A percentile compares a stretch with the other conserved stretches of the same genome.
Conservation (phyloP, 495 filamentous ascomycete genomes). For the Xylaria palmicola region DNA sequence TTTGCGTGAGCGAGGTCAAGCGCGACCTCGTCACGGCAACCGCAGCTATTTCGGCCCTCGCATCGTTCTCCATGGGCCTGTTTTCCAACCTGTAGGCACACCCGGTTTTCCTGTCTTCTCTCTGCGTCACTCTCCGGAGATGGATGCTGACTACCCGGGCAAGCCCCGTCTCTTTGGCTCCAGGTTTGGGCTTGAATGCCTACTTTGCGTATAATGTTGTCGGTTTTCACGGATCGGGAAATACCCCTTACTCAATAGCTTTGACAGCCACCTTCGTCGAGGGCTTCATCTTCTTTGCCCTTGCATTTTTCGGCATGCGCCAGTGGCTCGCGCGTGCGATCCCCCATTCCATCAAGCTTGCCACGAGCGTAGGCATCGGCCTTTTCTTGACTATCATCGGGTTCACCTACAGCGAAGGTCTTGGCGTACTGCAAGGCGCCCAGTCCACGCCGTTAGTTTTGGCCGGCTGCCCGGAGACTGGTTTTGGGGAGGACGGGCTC, state of each 20-base stretch:
- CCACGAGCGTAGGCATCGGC: constrained; percentile 79
- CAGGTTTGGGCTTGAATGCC: constrained; percentile 82
- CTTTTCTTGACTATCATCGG: constrained; percentile 80
- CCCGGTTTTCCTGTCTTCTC: neutral
- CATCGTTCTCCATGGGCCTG: constrained; percentile 72
- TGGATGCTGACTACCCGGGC: constrained; percentile 1
- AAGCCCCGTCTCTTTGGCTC: constrained; percentile 73
- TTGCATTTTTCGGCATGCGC: constrained; percentile 72
- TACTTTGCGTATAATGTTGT: constrained; percentile 85
- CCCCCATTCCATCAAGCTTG: constrained; percentile 75
- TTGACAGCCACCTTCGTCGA: constrained; percentile 83
- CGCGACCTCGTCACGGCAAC: constrained; percentile 78
- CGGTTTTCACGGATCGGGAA: constrained; percentile 64
- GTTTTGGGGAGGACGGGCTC: constrained; percentile 37
- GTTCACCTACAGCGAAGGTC: constrained; percentile 74
- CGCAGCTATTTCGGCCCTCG: constrained; percentile 70
- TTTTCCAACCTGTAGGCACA: constrained; percentile 55
- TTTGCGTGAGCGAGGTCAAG: constrained; percentile 59
- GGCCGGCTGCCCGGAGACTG: constrained; percentile 58
- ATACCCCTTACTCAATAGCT: constrained; percentile 66
- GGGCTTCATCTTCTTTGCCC: constrained; percentile 66
- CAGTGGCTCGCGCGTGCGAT: constrained; percentile 81
- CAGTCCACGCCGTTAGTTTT: constrained; percentile 61
- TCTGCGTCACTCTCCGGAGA: neutral
- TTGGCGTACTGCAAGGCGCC: constrained; percentile 66